Conservation (phyloP, 495 filamentous ascomycete species). For the Neurospora terricola region DNA sequence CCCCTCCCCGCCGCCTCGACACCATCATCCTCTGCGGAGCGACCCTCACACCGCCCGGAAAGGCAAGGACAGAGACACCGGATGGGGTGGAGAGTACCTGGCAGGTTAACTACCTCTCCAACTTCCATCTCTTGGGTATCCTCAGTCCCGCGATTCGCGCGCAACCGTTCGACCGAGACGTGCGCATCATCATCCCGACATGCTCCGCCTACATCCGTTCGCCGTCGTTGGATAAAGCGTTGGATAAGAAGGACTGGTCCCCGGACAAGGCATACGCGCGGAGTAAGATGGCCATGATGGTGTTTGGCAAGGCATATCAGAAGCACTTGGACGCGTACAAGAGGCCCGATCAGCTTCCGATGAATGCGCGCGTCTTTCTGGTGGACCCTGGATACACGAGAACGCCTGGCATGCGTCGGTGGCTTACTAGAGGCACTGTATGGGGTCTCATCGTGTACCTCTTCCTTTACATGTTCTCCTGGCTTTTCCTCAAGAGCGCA, state of each 20-base stretch:
- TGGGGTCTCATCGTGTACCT: constrained; percentile 76
- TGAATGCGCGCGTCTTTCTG: constrained; percentile 68
- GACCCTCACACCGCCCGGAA: constrained; percentile 55
- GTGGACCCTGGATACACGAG: constrained; percentile 78
- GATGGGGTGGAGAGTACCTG: constrained; percentile 84
- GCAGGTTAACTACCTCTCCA: constrained; percentile 91
- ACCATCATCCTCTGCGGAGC: constrained; percentile 83
- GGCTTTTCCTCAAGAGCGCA: constrained; percentile 78
- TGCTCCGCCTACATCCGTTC: constrained; percentile 79
- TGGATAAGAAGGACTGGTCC: constrained; percentile 40
- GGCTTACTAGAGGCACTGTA: constrained; percentile 72
- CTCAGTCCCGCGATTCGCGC: constrained; percentile 77
- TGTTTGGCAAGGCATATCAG: constrained; percentile 80
- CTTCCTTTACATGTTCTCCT: constrained; percentile 67
- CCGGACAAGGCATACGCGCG: constrained; percentile 57
- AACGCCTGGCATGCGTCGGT: constrained; percentile 79
- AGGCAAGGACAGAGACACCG: constrained; percentile 42
- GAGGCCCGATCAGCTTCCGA: constrained; percentile 70
- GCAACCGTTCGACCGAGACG: constrained; percentile 88
- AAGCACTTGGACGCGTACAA: constrained; percentile 74
- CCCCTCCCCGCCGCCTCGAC: constrained; percentile 82
- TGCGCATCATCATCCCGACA: constrained; percentile 75
- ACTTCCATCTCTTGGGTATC: constrained; percentile 89
- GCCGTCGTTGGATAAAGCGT: constrained; percentile 40
- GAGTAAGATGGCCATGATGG: constrained; percentile 82